phyloP scores from a whole-genome alignment of 2,329 filamentous ascomycete species.

The Colletotrichum higginsianum region DNA sequence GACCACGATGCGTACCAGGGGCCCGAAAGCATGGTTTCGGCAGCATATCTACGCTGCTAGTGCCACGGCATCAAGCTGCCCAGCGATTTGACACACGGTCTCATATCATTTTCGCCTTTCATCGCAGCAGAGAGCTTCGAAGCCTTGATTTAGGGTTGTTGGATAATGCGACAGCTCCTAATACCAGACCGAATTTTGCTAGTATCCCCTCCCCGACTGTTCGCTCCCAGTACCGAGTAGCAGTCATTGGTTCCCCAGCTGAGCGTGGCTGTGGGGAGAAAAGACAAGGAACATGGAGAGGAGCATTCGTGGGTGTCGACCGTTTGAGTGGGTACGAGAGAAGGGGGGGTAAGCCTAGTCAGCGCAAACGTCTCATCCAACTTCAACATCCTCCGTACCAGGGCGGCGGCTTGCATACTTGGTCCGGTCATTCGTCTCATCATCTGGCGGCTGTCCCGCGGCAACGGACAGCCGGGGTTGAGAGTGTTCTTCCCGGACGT shows the following conservation, averaged over 20 bases:
- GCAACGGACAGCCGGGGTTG: conserved; percentile 1
- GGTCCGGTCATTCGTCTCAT: conserved; percentile 31
- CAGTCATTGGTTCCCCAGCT: not conserved
- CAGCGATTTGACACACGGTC: conserved; percentile 16
- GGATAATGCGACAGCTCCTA: conserved; percentile 21
- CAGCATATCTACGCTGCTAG: conserved; percentile 9
- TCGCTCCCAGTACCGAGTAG: not conserved
- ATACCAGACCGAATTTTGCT: too few species aligned
- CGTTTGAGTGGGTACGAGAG: not conserved
- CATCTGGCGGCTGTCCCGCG: conserved; percentile 20
- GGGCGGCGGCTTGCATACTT: conserved; percentile 8
- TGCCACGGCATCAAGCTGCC: conserved; percentile 5
- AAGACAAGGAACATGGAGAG: not conserved
- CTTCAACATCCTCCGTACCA: not conserved
- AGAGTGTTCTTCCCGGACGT: not conserved
- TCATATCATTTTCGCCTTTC: conserved; percentile 19
- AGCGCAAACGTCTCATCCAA: not conserved
- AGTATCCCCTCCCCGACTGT: too few species aligned
- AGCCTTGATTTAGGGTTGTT: conserved; percentile 6
- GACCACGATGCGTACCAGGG: not conserved
- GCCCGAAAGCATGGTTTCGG: not conserved
- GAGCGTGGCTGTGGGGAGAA: conserved; percentile 1
- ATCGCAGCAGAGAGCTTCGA: conserved; percentile 2
- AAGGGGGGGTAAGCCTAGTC: conserved; percentile 27
- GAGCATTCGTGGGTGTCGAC: not conserved